Evolutionary conservation across 108 stramenopile species (phyloP).

Genomic region (Nitzschia palea): DNA sequence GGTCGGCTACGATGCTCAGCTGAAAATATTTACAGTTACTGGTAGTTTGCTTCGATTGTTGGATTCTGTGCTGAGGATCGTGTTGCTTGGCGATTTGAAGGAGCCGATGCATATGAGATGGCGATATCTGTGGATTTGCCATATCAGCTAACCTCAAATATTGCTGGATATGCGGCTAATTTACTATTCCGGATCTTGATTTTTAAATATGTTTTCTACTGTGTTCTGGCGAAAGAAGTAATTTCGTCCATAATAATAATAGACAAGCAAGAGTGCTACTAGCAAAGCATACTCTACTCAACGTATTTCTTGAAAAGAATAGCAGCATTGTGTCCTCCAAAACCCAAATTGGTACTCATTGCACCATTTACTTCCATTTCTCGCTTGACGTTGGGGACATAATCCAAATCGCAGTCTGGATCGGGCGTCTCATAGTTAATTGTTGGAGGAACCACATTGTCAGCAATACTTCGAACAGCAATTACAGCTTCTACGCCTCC

Average conservation of each 20-base stretch:
- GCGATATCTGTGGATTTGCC: too few species aligned
- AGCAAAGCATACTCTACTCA: conserved; percentile 41
- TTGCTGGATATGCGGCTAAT: too few species aligned
- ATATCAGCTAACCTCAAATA: too few species aligned
- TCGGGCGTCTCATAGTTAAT: conserved; percentile 95
- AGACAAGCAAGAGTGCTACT: not conserved
- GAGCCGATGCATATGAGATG: too few species aligned
- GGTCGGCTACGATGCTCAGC: too few species aligned
- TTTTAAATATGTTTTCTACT: too few species aligned
- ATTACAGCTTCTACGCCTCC: conserved; percentile 96
- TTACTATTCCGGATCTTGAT: too few species aligned
- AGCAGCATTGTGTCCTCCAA: conserved; percentile 99
- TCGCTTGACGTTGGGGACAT: conserved; percentile 90
- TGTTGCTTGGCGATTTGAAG: too few species aligned
- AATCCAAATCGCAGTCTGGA: conserved; percentile 95
- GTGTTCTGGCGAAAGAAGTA: too few species aligned
- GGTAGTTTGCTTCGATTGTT: too few species aligned
- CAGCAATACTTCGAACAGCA: conserved; percentile 74
- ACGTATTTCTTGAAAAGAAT: conserved; percentile 91
- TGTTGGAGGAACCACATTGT: conserved; percentile 91
- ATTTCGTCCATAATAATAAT: not conserved
- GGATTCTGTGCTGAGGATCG: too few species aligned
- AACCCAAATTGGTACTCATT: conserved; percentile 96
- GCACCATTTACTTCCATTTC: conserved; percentile 89
- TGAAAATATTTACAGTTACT: too few species aligned